These are phyloP conservation scores for Tylopilus rubrobrunneus DNA, from an alignment of 768 basidiomycete genomes.

Conservation along the genomic window DNA sequence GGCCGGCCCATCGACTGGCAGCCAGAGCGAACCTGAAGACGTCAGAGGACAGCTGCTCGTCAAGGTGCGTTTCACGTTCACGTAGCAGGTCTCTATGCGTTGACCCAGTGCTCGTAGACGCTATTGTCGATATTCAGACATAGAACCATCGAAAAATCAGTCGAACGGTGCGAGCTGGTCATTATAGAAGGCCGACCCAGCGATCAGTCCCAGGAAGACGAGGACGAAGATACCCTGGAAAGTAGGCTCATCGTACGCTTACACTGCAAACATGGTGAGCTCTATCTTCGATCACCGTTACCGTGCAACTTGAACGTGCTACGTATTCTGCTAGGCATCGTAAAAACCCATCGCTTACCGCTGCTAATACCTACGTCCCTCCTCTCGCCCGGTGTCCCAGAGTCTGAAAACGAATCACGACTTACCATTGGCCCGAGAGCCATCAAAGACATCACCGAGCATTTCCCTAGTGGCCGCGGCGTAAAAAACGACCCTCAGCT, in stretches of 20 bases:
- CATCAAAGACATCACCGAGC: slow-evolving; percentile 75
- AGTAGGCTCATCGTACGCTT: slow-evolving; percentile 69
- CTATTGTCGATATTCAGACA: slow-evolving; percentile 73
- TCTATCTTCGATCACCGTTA: not conserved
- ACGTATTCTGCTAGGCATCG: slow-evolving; percentile 49
- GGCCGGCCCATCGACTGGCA: slow-evolving; percentile 11
- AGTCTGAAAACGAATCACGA: slow-evolving; percentile 54
- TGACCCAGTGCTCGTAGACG: slow-evolving; percentile 39
- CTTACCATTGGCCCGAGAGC: slow-evolving; percentile 70
- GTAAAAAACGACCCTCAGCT: slow-evolving; percentile 72
- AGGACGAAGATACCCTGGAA: slow-evolving; percentile 56
- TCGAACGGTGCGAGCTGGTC: slow-evolving; percentile 72
- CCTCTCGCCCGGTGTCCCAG: slow-evolving; percentile 64
- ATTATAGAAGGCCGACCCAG: slow-evolving; percentile 51
- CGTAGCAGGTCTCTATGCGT: not conserved
- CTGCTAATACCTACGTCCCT: slow-evolving; percentile 55
- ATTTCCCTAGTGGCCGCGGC: slow-evolving; percentile 66
- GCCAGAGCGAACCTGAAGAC: slow-evolving; percentile 35
- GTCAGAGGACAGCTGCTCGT: slow-evolving; percentile 66
- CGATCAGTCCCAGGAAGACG: slow-evolving; percentile 33
- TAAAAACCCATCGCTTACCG: slow-evolving; percentile 76
- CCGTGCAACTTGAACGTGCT: slow-evolving; percentile 2
- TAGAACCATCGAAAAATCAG: slow-evolving; percentile 68
- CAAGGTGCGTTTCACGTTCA: slow-evolving; percentile 45
- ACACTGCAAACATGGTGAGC: slow-evolving; percentile 78